Evolutionary conservation across 257 asterid genomes (phyloP).

Genomic region (Mitragyna speciosa): DNA sequence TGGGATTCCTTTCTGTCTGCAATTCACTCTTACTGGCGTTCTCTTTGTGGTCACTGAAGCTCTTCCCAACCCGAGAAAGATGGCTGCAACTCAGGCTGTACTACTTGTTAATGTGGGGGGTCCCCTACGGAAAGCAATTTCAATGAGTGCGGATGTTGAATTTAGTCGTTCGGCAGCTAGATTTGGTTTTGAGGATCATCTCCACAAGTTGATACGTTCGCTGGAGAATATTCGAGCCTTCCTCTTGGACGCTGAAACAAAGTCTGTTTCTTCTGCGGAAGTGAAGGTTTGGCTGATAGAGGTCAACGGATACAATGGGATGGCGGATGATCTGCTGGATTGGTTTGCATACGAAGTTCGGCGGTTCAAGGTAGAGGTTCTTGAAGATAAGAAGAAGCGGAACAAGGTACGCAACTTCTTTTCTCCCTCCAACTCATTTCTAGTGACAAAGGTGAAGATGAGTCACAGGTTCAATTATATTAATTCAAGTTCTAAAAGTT

Average conservation of each 20-base stretch:
- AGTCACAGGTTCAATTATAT: background rate
- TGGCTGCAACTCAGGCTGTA: background rate
- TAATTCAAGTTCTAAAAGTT: background rate
- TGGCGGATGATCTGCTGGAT: constrained; percentile 24
- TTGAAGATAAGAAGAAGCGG: background rate
- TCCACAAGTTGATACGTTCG: background rate
- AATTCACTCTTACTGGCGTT: no score
- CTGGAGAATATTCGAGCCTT: background rate
- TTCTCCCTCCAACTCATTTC: background rate
- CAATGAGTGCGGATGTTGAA: background rate
- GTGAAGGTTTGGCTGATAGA: constrained; percentile 18
- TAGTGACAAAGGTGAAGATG: background rate
- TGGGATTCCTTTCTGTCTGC: no score
- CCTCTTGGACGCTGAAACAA: constrained; percentile 12
- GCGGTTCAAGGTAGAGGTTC: background rate
- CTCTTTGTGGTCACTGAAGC: no score
- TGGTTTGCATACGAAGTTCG: constrained; percentile 16
- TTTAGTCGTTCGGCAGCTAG: background rate
- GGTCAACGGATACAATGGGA: constrained; percentile 12
- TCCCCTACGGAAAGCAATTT: background rate
- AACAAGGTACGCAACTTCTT: constrained; percentile 8
- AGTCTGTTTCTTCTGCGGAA: background rate
- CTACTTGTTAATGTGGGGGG: background rate
- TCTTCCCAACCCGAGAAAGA: no score
- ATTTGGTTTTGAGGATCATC: background rate